A percentile compares a stretch with the other conserved stretches of the same genome.
These are phyloP conservation scores for Vitrella brassicaformis DNA, from an alignment of 73 alveolate genomes.

Conservation along the genomic window DNA sequence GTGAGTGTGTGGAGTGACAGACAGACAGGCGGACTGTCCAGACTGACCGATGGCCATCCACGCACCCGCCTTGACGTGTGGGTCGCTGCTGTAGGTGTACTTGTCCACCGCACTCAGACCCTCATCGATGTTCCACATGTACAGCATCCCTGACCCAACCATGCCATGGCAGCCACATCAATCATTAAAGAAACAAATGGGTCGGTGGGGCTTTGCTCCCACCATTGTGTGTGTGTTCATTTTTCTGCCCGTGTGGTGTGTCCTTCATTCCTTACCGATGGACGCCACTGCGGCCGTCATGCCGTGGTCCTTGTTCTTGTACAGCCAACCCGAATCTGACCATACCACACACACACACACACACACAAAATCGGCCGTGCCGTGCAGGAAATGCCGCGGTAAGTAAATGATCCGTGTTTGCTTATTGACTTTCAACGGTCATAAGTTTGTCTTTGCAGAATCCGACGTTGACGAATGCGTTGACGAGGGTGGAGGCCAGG, in stretches of 20 bases:
- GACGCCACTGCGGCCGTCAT: constrained; percentile 40
- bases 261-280: constrained; percentile 23
- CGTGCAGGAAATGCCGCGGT: too few species aligned
- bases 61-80: constrained; percentile 64
- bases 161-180: too few species aligned
- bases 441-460: constrained; percentile 85
- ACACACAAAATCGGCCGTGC: too few species aligned
- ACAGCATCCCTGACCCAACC: constrained; percentile 54
- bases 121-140: constrained; percentile 86
- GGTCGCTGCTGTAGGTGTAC: constrained; percentile 31
- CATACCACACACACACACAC: too few species aligned
- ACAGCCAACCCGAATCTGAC: constrained; percentile 34
- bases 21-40: too few species aligned
- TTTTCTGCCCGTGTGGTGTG: too few species aligned
- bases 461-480: constrained; percentile 96
- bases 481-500: constrained; percentile 84
- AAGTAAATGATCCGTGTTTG: too few species aligned
- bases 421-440: constrained; percentile 44
- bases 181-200: too few species aligned
- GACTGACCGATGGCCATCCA: constrained; percentile 80
- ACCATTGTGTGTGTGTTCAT: too few species aligned
- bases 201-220: too few species aligned
- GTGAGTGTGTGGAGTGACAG: too few species aligned
- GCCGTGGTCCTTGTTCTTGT: constrained; percentile 42
- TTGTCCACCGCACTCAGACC: constrained; percentile 78